Percentiles rank a stretch among this genome's conserved stretches.
Conservation (phyloP, 495 filamentous ascomycete species). For the Xeromyces bisporus region DNA sequence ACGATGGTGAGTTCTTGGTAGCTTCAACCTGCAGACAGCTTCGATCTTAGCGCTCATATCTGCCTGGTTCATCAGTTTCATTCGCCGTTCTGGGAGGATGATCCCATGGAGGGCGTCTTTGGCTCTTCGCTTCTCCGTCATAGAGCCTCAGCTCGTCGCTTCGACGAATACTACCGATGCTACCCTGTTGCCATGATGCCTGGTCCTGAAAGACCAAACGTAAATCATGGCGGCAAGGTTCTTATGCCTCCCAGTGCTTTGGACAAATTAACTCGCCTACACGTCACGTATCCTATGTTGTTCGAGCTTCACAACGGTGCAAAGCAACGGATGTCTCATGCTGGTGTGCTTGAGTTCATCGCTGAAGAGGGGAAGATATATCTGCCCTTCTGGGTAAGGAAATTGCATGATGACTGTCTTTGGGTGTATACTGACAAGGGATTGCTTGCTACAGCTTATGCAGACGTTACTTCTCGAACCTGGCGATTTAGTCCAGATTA, state of each 20-base stretch:
- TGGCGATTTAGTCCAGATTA: conserved; percentile 86
- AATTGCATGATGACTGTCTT: neutral
- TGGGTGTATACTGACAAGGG: neutral
- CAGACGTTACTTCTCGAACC: conserved; percentile 73
- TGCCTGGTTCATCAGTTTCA: too few relatives aligned
- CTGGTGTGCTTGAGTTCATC: conserved; percentile 91
- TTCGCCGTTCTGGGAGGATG: conserved; percentile 37
- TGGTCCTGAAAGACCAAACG: conserved; percentile 73
- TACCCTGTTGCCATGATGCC: conserved; percentile 90
- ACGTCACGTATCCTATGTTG: conserved; percentile 94
- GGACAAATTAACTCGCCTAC: conserved; percentile 87
- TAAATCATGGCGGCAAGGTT: conserved; percentile 95
- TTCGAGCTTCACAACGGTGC: conserved; percentile 86
- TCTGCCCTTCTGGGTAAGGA: conserved; percentile 77
- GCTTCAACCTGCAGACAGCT: too few relatives aligned
- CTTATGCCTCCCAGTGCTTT: conserved; percentile 88
- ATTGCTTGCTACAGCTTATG: conserved; percentile 57
- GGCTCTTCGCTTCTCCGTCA: conserved; percentile 25
- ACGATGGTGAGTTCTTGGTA: conserved; percentile 6
- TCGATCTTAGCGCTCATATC: too few relatives aligned
- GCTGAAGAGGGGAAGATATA: conserved; percentile 95
- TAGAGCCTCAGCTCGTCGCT: conserved; percentile 40
- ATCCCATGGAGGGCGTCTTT: conserved; percentile 36
- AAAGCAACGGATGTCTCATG: conserved; percentile 64
- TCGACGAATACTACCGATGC: conserved; percentile 95